Evolutionary conservation across 1,284 basidiomycete genomes (phyloP), one percentile per base, ranked within the genome.

Genomic region (Malassezia arunalokei): DNA sequence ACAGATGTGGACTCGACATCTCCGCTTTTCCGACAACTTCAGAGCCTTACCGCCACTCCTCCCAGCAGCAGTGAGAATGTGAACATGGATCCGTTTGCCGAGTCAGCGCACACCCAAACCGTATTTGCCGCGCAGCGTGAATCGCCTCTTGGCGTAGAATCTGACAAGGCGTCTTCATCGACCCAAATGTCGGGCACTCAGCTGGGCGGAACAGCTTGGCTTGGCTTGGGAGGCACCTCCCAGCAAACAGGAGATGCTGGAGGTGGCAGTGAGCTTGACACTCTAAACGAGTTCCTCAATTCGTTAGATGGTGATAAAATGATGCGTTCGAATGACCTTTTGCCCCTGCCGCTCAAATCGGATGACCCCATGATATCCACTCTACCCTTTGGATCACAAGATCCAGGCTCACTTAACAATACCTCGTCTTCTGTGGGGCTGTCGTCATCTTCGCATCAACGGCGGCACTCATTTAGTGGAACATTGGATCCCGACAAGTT

Each of bases 251-350:
- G 66, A 7, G 66, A 69, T 44, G 60, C 58, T 11, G 67, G 64
- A 14, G 66, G 65, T 3, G 68, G 68, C 3, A 62, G 63, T 37
- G 68, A 71, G 45, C 60, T 64, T 28, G 69, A 63, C 28, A 35
- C 68, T 39, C 50, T 71, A 20, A 63, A 63, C 51, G 68, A 71
- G 40, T 71, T 68, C 24, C 51, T 71, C 29, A 66, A 70, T 47
- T 62, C 63, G 20, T 54, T 71, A 32, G 68, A 71, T 50, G 65
- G 51, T 28, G 33, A 15, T 15, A 15, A 11, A 15, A 14, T 9
- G 12, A 15, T n/a, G 6, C 39, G 35, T 14, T 56, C 35, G 52
- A 37, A 35, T 15, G 33, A 35, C 2, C 33, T 35, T 35, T 11
- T 35, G 15, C 3, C 17, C n/a, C 12, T 11, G 8, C 28, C 17